Evolutionary conservation across 1,139 yeast species (phyloP), one percentile per base, ranked within the genome.

Genomic region (Suzukiozyma palmioleophila): DNA sequence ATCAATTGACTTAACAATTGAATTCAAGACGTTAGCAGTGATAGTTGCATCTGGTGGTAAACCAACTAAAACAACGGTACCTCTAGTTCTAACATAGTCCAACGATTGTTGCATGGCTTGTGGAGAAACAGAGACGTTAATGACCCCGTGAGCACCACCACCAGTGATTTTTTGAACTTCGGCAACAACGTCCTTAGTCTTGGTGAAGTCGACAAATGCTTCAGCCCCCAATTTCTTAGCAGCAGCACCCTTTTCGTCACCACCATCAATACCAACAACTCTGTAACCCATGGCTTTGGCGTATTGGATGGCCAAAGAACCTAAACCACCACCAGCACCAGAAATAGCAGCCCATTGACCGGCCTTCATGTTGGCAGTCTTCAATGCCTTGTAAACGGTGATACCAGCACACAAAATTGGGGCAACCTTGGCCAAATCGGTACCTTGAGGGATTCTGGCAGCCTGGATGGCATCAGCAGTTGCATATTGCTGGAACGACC

Each of bases 401-500:
- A 83, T 79, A 69, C 90, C 90, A 22, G 89, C 90, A 75, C 90
- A 83, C 54, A 83, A 69, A 46, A 86, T 79, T 50, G 95, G 95
- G 25, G 95, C 79, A 43, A 80, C 79, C 50, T 72, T 66, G 42
- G 90, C 89, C 56, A 85, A 75, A 56, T 85, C 87, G 39, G 84
- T 70, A 46, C 81, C 83, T 50, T 67, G 57, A 42, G 90, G 86
- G 52, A 86, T 78, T 57, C 75, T 73, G 32, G 95, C 94, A 40
- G 94, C 95, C 59, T 85, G 95, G 44, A 84, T 76, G 35, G 92
- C 92, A 62, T 84, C 90, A 44, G 94, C 88, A 38, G 89, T 81
- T 30, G 88, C 88, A 53, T 80, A 83, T 62, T 83, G 83, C 65
- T 81, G 87, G 78, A 83, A 83, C 29, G 88, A 79, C 56, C 90